Conservation (phyloP, 441 rosid genomes). For the Corymbia calophylla region DNA sequence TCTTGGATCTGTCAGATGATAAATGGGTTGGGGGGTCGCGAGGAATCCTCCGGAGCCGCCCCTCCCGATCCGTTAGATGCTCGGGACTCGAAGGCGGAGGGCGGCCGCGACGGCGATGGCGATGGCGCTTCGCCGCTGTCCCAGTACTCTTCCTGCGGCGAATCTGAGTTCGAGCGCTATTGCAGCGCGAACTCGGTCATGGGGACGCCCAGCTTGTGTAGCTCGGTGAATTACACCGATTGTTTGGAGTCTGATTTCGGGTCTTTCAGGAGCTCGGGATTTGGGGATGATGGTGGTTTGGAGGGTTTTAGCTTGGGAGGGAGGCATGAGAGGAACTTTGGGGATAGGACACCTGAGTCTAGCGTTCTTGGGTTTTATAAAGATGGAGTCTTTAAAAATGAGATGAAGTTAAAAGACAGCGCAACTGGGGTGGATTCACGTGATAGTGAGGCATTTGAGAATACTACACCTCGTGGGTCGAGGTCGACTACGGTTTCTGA, state of each 20-base stretch:
- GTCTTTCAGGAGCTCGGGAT: slow-evolving; percentile 35
- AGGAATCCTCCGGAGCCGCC: slow-evolving; percentile 20
- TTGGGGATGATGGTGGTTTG: slow-evolving; percentile 56
- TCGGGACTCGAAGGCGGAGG: slow-evolving; percentile 20
- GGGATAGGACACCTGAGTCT: background rate
- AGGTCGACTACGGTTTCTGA: background rate
- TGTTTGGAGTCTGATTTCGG: slow-evolving; percentile 23
- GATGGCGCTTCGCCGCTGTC: slow-evolving; percentile 40
- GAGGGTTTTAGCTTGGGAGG: slow-evolving; percentile 47
- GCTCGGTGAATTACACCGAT: slow-evolving; percentile 24
- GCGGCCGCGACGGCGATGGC: background rate
- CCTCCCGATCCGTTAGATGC: slow-evolving; percentile 36
- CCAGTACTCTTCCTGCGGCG: slow-evolving; percentile 77
- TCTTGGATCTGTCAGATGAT: slow-evolving; percentile 27
- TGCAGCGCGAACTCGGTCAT: slow-evolving; percentile 79
- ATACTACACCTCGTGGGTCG: background rate
- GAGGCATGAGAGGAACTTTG: slow-evolving; percentile 9
- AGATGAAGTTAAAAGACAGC: background rate
- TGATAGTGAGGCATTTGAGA: background rate
- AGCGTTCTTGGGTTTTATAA: background rate
- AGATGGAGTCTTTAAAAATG: background rate
- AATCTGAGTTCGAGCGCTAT: slow-evolving; percentile 75
- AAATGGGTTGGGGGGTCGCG: slow-evolving; percentile 40
- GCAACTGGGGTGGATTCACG: background rate
- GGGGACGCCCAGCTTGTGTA: slow-evolving; percentile 71